Conservation (phyloP, 768 basidiomycete genomes). For the Piloderma croceum region DNA sequence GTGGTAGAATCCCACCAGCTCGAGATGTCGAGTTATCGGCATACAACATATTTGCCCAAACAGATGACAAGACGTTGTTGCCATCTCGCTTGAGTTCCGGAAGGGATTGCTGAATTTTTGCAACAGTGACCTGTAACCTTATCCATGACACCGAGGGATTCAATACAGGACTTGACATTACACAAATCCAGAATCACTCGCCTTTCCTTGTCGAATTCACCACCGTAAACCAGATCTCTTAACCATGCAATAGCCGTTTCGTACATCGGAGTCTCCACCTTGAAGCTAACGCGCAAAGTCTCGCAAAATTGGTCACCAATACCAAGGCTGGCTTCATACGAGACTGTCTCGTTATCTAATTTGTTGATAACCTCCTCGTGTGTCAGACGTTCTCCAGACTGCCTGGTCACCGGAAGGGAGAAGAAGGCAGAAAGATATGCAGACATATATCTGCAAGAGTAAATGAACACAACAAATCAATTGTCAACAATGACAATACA, state of each 20-base stretch:
- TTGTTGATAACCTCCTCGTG: conserved; percentile 91
- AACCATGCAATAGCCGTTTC: conserved; percentile 83
- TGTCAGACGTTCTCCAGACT: conserved; percentile 61
- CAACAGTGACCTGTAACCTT: conserved; percentile 78
- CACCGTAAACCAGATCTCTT: conserved; percentile 69
- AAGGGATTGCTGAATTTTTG: conserved; percentile 84
- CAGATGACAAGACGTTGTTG: conserved; percentile 66
- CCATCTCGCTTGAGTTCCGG: conserved; percentile 92
- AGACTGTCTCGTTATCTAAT: conserved; percentile 87
- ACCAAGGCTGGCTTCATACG: conserved; percentile 72
- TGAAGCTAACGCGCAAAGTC: conserved; percentile 66
- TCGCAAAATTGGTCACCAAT: conserved; percentile 66
- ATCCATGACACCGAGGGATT: conserved; percentile 5
- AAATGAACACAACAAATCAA: conserved; percentile 4
- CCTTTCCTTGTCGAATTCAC: conserved; percentile 78
- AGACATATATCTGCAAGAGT: conserved; percentile 55
- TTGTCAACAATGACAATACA: conserved; percentile 3
- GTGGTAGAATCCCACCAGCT: conserved; percentile 61
- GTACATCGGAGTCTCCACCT: conserved; percentile 79
- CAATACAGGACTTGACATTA: background rate
- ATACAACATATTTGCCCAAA: conserved; percentile 63
- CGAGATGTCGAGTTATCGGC: conserved; percentile 65
- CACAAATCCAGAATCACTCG: conserved; percentile 22
- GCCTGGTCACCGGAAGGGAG: conserved; percentile 71
- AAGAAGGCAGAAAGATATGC: conserved; percentile 84